Base-by-base conservation (phyloP, 2,329 filamentous ascomycete species). In the Mollisia scopiformis region DNA sequence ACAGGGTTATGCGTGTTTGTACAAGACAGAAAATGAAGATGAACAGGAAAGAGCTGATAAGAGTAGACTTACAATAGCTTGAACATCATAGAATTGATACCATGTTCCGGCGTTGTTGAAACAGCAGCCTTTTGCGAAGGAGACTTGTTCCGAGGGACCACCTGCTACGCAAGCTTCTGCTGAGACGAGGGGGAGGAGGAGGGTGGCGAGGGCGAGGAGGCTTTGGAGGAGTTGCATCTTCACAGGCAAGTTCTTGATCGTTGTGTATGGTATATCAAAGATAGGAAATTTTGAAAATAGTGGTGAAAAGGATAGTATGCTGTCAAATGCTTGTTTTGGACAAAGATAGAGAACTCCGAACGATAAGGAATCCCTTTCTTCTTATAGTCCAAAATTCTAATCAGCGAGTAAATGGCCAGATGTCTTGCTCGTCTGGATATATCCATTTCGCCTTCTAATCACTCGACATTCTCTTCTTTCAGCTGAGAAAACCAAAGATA, bases 81-180 rank as follows among this genome's bases (percentile, higher is more conserved):
- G 67, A 39, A 57, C 56, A 30, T 61, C 19, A 54, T 69, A 66
- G 62, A 64, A 67, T 51, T 68, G 65, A 33, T 68, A 69, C 65
- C 66, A 68, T 1, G 65, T 69, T 10, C 67, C 64, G 5, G 31
- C 30, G n/a, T 58, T 28, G n/a, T 53, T 59, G 30, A 53, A 51
- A 54, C 67, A 68, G 62, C 66, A 69, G 23, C 37, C 41, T 25
- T 59, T 64, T 21, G 61, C 67, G 16, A 55, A 46, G 6, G 66
- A 59, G 7, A 69, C 63, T 59, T 65, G 59, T 23, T 21, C 47
- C 7, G 68, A 41, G 16, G 65, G 66, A 10, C 66, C 63, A 28
- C 66, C 66, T 23, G 63, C 66, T 47, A 69, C 65, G 54, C 66
- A 68, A 7, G 63, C 64, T 37, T 59, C 54, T n/a, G 49, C 41